These are phyloP conservation scores for Goffeauzyma gilvescens DNA, from an alignment of 768 basidiomycete species.

Conservation along the genomic window DNA sequence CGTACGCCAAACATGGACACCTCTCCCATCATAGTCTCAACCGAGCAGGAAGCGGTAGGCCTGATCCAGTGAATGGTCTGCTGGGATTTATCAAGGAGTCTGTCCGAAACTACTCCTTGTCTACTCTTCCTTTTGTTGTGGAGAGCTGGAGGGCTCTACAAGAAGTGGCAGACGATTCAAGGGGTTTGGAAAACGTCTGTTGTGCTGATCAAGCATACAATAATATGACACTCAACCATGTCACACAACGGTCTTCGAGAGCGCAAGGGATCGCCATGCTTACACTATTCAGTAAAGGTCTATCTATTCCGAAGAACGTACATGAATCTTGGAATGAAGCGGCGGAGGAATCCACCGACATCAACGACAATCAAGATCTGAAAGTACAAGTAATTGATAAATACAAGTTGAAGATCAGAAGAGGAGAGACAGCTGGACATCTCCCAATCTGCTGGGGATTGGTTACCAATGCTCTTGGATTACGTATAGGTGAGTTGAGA, in stretches of 20 bases:
- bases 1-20: slow-evolving; percentile 60
- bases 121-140: slow-evolving; percentile 58
- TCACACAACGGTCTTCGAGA: slow-evolving; percentile 65
- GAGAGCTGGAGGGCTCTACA: slow-evolving; percentile 37
- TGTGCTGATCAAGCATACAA: slow-evolving; percentile 39
- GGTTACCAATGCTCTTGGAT: slow-evolving; percentile 54
- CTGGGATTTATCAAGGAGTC: no score
- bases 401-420: slow-evolving; percentile 50
- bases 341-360: neutral
- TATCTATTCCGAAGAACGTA: slow-evolving; percentile 39
- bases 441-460: slow-evolving; percentile 81
- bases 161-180: neutral
- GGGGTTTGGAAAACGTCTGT: neutral
- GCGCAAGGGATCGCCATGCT: slow-evolving; percentile 84
- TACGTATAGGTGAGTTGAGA: slow-evolving; percentile 51
- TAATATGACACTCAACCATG: slow-evolving; percentile 70
- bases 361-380: slow-evolving; percentile 4
- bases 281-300: slow-evolving; percentile 65
- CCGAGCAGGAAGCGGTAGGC: slow-evolving; percentile 1
- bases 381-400: slow-evolving; percentile 40
- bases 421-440: slow-evolving; percentile 55
- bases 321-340: neutral
- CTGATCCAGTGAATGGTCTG: no score
- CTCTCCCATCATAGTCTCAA: neutral
- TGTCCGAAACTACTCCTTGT: slow-evolving; percentile 50